These are phyloP conservation scores for Colletotrichum nymphaeae DNA, from an alignment of 2,329 filamentous ascomycete species.

Conservation along the genomic window DNA sequence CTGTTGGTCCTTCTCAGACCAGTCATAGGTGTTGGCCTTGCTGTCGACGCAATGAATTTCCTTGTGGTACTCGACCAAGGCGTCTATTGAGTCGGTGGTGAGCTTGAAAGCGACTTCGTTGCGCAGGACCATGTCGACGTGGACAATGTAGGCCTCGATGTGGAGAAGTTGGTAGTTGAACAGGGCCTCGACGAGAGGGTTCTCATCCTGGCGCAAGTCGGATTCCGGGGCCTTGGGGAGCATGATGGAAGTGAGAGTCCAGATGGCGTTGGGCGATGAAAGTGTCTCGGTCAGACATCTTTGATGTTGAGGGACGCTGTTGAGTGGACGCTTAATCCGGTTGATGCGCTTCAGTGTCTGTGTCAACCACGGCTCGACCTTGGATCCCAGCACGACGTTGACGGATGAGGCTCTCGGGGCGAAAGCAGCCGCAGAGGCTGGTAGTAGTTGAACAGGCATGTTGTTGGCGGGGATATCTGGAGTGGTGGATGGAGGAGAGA, in stretches of 20 bases:
- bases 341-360: slow-evolving; percentile 97
- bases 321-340: slow-evolving; percentile 94
- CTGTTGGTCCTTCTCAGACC: slow-evolving; percentile 96
- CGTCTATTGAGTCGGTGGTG: slow-evolving; percentile 92
- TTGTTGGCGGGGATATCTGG: slow-evolving; percentile 44
- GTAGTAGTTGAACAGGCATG: slow-evolving; percentile 94
- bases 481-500: not conserved
- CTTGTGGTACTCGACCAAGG: slow-evolving; percentile 95
- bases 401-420: slow-evolving; percentile 89
- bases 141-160: slow-evolving; percentile 96
- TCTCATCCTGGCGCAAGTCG: slow-evolving; percentile 83
- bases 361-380: slow-evolving; percentile 96
- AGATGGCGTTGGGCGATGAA: slow-evolving; percentile 90
- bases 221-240: slow-evolving; percentile 88
- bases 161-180: slow-evolving; percentile 95
- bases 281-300: slow-evolving; percentile 95
- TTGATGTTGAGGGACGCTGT: slow-evolving; percentile 95
- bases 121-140: slow-evolving; percentile 98
- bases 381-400: slow-evolving; percentile 92
- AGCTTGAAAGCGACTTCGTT: slow-evolving; percentile 99
- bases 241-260: slow-evolving; percentile 94
- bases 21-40: slow-evolving; percentile 89
- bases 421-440: slow-evolving; percentile 95
- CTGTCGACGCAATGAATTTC: slow-evolving; percentile 93
- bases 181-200: slow-evolving; percentile 86